Evolutionary conservation across 495 filamentous ascomycete genomes (phyloP).

Genomic region (Tuber microsphaerosporum): DNA sequence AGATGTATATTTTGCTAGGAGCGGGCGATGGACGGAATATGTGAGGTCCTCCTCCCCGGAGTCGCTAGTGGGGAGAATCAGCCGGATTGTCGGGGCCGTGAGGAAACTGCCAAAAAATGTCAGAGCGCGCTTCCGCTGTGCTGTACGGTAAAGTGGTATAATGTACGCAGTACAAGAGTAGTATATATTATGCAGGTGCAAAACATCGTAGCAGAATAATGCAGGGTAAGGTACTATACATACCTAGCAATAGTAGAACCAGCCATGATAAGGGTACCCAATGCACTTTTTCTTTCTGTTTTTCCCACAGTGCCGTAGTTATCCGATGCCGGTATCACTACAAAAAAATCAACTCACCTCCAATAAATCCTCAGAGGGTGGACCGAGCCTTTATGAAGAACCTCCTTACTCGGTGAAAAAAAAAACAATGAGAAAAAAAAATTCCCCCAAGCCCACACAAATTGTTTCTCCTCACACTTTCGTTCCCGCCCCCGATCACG

Average conservation of each 20-base stretch:
- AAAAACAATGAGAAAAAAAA: neutral
- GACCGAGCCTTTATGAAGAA: neutral
- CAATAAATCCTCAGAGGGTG: slow-evolving; percentile 6
- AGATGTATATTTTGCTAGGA: slow-evolving; percentile 26
- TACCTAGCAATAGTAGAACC: neutral
- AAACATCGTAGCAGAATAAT: neutral
- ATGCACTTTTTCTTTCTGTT: neutral
- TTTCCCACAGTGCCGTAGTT: neutral
- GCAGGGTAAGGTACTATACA: neutral
- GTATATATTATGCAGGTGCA: slow-evolving; percentile 2
- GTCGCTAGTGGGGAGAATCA: slow-evolving; percentile 16
- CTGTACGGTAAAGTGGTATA: neutral
- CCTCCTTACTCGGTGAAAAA: slow-evolving; percentile 7
- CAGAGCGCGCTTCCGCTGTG: neutral
- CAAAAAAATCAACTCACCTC: neutral
- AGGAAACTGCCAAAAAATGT: slow-evolving; percentile 23
- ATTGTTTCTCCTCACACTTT: slow-evolving; percentile 9
- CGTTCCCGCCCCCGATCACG: slow-evolving; percentile 23
- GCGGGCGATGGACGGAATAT: slow-evolving; percentile 32
- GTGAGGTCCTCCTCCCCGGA: slow-evolving; percentile 25
- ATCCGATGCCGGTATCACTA: neutral
- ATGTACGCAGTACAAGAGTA: neutral
- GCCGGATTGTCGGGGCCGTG: slow-evolving; percentile 30
- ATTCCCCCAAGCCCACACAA: neutral
- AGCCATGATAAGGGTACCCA: neutral